Evolutionary conservation across 768 basidiomycete genomes (phyloP).

Genomic region (Suillus alpinus): DNA sequence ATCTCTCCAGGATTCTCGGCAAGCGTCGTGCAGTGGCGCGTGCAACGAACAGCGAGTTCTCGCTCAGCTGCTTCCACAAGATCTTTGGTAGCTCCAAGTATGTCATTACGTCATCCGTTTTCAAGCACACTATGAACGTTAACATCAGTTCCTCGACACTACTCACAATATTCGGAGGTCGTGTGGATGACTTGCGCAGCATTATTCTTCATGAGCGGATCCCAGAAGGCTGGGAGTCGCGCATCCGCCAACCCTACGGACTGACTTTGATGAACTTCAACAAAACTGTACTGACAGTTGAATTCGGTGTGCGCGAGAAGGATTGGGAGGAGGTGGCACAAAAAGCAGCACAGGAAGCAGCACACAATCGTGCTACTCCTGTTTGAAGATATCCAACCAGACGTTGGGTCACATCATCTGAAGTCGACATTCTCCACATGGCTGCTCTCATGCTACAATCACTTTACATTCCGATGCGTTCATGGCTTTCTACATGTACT

Average conservation of each 20-base stretch:
- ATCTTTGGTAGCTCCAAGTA: slow-evolving; percentile 72
- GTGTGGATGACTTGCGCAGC: slow-evolving; percentile 49
- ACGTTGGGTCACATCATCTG: not conserved
- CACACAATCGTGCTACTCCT: not conserved
- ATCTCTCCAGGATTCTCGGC: slow-evolving; percentile 56
- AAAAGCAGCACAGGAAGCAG: not conserved
- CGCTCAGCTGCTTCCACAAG: slow-evolving; percentile 50
- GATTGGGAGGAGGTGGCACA: slow-evolving; percentile 17
- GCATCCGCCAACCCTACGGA: slow-evolving; percentile 49
- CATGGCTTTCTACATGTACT: not conserved
- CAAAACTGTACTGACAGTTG: slow-evolving; percentile 23
- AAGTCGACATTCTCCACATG: not conserved
- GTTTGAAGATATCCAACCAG: too few relatives aligned
- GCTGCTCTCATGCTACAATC: too few relatives aligned
- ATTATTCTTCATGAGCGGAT: slow-evolving; percentile 67
- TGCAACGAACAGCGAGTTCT: slow-evolving; percentile 55
- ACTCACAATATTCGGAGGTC: slow-evolving; percentile 67
- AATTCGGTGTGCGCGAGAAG: slow-evolving; percentile 15
- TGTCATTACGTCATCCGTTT: slow-evolving; percentile 17
- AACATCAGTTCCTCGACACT: slow-evolving; percentile 59
- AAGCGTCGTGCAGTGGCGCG: slow-evolving; percentile 63
- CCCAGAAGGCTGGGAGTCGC: slow-evolving; percentile 70
- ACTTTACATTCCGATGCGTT: not conserved
- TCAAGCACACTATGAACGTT: not conserved
- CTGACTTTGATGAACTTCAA: slow-evolving; percentile 64